Evolutionary conservation across 805 yeast species (phyloP).

Genomic region (Metschnikowia picachoensis): DNA sequence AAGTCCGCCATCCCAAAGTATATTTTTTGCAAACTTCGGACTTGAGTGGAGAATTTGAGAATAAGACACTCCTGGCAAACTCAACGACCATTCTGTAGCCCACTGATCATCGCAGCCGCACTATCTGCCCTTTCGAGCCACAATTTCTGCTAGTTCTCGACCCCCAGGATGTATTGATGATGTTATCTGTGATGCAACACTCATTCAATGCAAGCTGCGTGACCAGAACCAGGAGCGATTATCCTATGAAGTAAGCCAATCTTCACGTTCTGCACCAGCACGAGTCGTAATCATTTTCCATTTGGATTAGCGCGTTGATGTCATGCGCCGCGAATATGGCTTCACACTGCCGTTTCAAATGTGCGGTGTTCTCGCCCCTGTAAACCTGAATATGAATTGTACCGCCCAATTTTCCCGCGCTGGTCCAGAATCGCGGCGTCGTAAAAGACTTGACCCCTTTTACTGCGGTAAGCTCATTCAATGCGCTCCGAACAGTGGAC

Average conservation of each 20-base stretch:
- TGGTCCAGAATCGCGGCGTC: slow-evolving; percentile 91
- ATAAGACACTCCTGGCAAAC: too few species aligned
- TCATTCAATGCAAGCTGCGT: too few species aligned
- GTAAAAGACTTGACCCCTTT: slow-evolving; percentile 84
- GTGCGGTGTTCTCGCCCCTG: slow-evolving; percentile 60
- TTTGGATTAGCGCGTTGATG: slow-evolving; percentile 60
- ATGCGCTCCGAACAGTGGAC: slow-evolving; percentile 53
- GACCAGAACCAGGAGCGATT: too few species aligned
- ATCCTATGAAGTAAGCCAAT: too few species aligned
- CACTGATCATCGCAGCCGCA: too few species aligned
- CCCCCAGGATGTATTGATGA: background rate
- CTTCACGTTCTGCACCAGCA: slow-evolving; percentile 56
- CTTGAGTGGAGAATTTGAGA: too few species aligned
- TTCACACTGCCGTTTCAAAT: slow-evolving; percentile 58
- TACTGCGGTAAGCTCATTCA: slow-evolving; percentile 63
- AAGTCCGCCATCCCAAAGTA: too few species aligned
- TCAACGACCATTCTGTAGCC: too few species aligned
- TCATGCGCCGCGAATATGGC: slow-evolving; percentile 46
- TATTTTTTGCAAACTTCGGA: too few species aligned
- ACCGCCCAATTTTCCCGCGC: slow-evolving; percentile 44
- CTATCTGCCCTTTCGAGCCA: too few species aligned
- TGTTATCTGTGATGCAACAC: too few species aligned
- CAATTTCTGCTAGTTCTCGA: too few species aligned
- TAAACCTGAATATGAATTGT: slow-evolving; percentile 76
- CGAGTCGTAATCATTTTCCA: slow-evolving; percentile 57